Evolutionary conservation across 768 basidiomycete genomes (phyloP), one percentile per base, ranked within the genome.

Genomic region (Agrocybe chaxingu): DNA sequence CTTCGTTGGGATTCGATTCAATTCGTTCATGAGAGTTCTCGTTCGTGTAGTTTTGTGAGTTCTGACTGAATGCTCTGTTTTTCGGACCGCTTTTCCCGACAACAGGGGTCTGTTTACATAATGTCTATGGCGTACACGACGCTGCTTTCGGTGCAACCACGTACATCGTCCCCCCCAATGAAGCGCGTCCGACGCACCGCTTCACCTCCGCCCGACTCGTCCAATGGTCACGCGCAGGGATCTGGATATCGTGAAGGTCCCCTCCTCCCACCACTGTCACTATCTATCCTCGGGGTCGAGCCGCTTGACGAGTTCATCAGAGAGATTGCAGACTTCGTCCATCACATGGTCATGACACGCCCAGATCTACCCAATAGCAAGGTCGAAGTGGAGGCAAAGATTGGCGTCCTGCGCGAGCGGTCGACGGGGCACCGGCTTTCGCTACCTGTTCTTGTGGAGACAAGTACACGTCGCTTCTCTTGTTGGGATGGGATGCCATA

Each of bases 241-340:
- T 60, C 62, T 42, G 48, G 48, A 11, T 48, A 45, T 33, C 45
- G 49, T 39, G 48, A 58, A 12, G 32, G 50, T 9, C 58, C 50
- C 8, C 35, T 59, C 5, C 63, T 87, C 12, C 85, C 83, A 3
- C 85, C 85, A 3, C 78, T 89, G 36, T 87, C 87, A 1, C 73
- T 85, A 37, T 90, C 87, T 11, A 91, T 95, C 55, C 81, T 97
- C 29, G 89, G 88, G 47, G 85, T 92, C 44, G 93, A 95, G 63
- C 93, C 93, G 1, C 72, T 92, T 30, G 94, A 97, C 66, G 94
- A 96, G 62, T 94, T 97, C 63, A 92, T 93, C 65, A 83, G 83
- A 63, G 89, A 92, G 64, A 78, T 97, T 49, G 93, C 91, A 34
- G 91, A 96, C 70, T 97, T 92, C 68, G 73, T 95, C 35, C 83